phyloP scores from a whole-genome alignment of 2,329 filamentous ascomycete species.

The Phialophora expanda region DNA sequence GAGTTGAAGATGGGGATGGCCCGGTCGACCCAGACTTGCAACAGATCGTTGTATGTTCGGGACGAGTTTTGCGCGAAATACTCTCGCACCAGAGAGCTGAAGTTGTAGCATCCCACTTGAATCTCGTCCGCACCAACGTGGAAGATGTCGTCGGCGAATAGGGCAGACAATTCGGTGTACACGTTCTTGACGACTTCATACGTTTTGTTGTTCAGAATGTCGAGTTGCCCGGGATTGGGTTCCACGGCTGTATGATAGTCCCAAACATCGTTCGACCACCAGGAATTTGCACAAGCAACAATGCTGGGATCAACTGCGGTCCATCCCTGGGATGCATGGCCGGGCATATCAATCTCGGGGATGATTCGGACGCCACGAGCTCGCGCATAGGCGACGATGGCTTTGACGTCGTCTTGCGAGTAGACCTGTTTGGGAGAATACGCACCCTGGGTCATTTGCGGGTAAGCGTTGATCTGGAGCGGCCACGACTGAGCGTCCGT shows the following conservation, averaged over 20 bases:
- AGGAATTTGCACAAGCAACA: conserved; percentile 61
- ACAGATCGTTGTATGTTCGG: conserved; percentile 58
- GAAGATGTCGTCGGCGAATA: conserved; percentile 61
- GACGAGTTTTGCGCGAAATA: conserved; percentile 60
- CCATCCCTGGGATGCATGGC: conserved; percentile 63
- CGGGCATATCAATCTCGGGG: conserved; percentile 68
- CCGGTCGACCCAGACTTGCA: conserved; percentile 61
- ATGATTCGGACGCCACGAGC: conserved; percentile 64
- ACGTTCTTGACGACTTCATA: conserved; percentile 61
- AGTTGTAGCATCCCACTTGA: conserved; percentile 63
- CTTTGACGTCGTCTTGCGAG: conserved; percentile 50
- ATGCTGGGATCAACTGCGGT: conserved; percentile 62
- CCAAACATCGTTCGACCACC: conserved; percentile 67
- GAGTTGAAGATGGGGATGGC: conserved; percentile 58
- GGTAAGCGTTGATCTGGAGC: conserved; percentile 56
- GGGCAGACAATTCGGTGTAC: conserved; percentile 58
- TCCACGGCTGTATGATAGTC: conserved; percentile 60
- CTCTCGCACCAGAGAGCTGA: conserved; percentile 55
- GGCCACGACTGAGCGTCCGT: conserved; percentile 63
- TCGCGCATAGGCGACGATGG: conserved; percentile 57
- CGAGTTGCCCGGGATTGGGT: conserved; percentile 63
- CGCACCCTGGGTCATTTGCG: conserved; percentile 60
- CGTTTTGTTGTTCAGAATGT: conserved; percentile 61
- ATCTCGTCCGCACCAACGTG: conserved; percentile 64
- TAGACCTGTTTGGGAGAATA: conserved; percentile 59